phyloP scores from a whole-genome alignment of 257 asterid species.

The Eucommia ulmoides region DNA sequence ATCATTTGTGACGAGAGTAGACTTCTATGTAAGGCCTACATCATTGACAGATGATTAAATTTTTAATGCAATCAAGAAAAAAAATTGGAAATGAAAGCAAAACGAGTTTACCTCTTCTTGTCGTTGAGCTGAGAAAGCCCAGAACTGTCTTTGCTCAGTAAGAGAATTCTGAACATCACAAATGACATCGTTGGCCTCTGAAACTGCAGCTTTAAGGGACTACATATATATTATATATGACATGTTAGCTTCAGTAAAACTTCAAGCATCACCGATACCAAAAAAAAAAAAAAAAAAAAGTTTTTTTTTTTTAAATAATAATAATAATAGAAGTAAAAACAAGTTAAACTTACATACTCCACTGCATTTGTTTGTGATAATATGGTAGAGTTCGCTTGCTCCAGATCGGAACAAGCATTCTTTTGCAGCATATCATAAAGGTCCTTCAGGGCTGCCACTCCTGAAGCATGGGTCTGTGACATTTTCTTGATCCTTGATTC shows the following conservation, averaged over 20 bases:
- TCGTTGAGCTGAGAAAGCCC: constrained; percentile 55
- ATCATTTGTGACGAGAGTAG: constrained; percentile 49
- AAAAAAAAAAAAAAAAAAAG: neutral
- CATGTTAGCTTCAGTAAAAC: neutral
- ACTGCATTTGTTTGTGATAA: constrained; percentile 36
- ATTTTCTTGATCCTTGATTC: constrained; percentile 50
- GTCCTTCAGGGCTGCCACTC: constrained; percentile 14
- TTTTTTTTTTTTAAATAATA: neutral
- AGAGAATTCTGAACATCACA: constrained; percentile 42
- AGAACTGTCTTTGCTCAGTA: constrained; percentile 36
- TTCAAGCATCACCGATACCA: constrained; percentile 1
- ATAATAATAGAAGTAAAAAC: neutral
- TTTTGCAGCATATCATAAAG: neutral
- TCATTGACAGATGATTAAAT: constrained; percentile 4
- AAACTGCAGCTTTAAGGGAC: constrained; percentile 38
- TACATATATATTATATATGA: constrained; percentile 12
- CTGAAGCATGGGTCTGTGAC: constrained; percentile 38
- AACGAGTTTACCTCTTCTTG: constrained; percentile 44
- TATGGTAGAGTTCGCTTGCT: constrained; percentile 35
- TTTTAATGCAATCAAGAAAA: constrained; percentile 4
- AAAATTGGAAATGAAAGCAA: constrained; percentile 1
- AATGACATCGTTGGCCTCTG: constrained; percentile 54
- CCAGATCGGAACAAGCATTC: constrained; percentile 19
- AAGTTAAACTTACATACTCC: constrained; percentile 40
- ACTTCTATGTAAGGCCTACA: constrained; percentile 46